These are phyloP conservation scores for Cicer yamashitae DNA, from an alignment of 306 rosid genomes.

Conservation along the genomic window DNA sequence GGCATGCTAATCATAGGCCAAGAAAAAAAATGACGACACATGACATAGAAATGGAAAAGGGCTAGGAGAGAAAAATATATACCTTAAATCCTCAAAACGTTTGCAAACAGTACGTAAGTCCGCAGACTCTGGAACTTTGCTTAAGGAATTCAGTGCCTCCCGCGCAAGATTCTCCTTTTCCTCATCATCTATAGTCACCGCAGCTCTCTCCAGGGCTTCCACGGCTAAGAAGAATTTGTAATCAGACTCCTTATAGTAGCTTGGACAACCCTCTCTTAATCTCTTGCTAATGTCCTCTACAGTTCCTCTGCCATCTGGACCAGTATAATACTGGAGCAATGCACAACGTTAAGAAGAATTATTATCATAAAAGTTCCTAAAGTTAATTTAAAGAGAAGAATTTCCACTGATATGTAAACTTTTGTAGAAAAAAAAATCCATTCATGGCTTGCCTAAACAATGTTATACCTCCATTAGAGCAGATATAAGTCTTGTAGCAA, in stretches of 20 bases:
- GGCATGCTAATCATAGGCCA: constrained; percentile 33
- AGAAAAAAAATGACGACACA: constrained; percentile 19
- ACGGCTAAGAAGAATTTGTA: constrained; percentile 94
- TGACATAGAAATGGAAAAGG: constrained; percentile 8
- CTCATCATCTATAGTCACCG: constrained; percentile 66
- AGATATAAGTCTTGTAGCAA: constrained; percentile 90
- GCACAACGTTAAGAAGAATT: constrained; percentile 39
- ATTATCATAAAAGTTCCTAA: constrained; percentile 38
- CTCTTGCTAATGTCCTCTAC: constrained; percentile 94
- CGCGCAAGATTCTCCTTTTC: constrained; percentile 87
- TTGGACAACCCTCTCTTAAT: constrained; percentile 96
- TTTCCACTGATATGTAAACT: constrained; percentile 23
- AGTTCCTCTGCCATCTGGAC: constrained; percentile 98
- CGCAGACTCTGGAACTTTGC: constrained; percentile 96
- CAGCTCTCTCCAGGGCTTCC: constrained; percentile 96
- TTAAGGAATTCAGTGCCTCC: constrained; percentile 82
- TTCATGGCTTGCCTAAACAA: constrained; percentile 41
- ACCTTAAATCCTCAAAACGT: constrained; percentile 98
- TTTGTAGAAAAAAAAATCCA: constrained; percentile 36
- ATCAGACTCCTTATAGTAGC: constrained; percentile 98
- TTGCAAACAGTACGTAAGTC: constrained; percentile 90
- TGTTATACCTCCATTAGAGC: constrained; percentile 89
- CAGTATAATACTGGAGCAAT: constrained; percentile 79
- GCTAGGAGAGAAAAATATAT: constrained; percentile 35
- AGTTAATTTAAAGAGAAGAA: constrained; percentile 24